Evolutionary conservation across 169 alveolate species (phyloP).

Genomic region (Plasmodium blacklocki): DNA sequence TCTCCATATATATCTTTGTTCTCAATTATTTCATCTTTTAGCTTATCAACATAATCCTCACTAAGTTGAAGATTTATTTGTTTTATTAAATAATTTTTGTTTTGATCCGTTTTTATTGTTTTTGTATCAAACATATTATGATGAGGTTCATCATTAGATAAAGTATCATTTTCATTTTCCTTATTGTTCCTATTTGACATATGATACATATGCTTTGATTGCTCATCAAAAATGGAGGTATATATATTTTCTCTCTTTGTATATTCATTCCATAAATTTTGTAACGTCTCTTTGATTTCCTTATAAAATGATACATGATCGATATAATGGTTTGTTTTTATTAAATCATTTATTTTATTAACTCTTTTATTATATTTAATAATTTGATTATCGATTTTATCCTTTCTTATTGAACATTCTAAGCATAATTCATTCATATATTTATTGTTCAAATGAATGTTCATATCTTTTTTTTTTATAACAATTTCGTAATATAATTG

Average conservation of each 20-base stretch:
- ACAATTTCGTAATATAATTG: constrained; percentile 31
- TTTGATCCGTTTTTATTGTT: not conserved
- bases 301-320: constrained; percentile 50
- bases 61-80: constrained; percentile 28
- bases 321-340: constrained; percentile 19
- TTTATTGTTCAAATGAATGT: constrained; percentile 6
- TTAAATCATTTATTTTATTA: constrained; percentile 45
- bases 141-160: not conserved
- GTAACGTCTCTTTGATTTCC: constrained; percentile 23
- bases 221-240: not conserved
- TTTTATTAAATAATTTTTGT: constrained; percentile 8
- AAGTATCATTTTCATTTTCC: not conserved
- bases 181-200: not conserved
- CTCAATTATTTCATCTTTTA: constrained; percentile 19
- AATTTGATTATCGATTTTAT: constrained; percentile 36
- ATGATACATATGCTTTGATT: not conserved
- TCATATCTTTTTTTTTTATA: constrained; percentile 1
- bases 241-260: constrained; percentile 17
- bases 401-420: constrained; percentile 33
- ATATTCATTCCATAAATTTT: constrained; percentile 14
- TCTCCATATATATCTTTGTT: not conserved
- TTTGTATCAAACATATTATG: constrained; percentile 1
- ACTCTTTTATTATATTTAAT: constrained; percentile 59
- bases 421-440: constrained; percentile 2
- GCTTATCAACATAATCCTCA: constrained; percentile 24